phyloP scores from a whole-genome alignment of 2,329 filamentous ascomycete species.

The Sporothrix phasma region DNA sequence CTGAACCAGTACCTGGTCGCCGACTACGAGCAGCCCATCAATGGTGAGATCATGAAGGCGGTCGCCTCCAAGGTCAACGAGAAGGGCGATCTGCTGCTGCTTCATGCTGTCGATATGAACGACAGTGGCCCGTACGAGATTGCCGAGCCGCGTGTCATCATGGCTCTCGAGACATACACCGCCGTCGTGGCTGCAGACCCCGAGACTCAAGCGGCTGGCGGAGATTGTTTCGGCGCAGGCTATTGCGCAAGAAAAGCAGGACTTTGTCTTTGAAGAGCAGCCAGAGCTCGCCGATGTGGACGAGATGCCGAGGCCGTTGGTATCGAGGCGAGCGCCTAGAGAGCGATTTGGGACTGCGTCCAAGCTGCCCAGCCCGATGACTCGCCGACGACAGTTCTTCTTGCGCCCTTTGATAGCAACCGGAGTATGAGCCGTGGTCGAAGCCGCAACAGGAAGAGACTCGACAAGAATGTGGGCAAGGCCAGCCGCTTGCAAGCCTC shows the following conservation, averaged over 20 bases:
- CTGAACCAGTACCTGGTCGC: constrained; percentile 97
- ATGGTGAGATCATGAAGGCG: constrained; percentile 99
- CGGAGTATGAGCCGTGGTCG: constrained; percentile 11
- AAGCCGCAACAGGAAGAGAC: not conserved
- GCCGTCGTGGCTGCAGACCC: constrained; percentile 95
- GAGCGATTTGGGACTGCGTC: constrained; percentile 21
- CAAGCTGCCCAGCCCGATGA: constrained; percentile 18
- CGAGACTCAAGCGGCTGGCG: constrained; percentile 86
- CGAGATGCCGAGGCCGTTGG: constrained; percentile 32
- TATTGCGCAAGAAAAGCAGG: constrained; percentile 82
- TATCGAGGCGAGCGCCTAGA: constrained; percentile 31
- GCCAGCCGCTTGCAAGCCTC: not conserved
- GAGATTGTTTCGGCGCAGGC: constrained; percentile 97
- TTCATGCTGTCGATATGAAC: constrained; percentile 96
- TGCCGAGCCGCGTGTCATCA: constrained; percentile 90
- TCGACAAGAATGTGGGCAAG: not conserved
- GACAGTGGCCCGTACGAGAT: constrained; percentile 98
- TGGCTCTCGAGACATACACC: constrained; percentile 96
- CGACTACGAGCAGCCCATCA: constrained; percentile 98
- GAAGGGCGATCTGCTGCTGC: constrained; percentile 90
- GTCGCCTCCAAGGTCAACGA: constrained; percentile 94
- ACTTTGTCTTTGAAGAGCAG: constrained; percentile 39
- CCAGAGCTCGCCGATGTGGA: constrained; percentile 43
- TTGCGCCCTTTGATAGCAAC: constrained; percentile 19
- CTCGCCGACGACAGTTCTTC: constrained; percentile 23